Base-by-base conservation (phyloP, 164 flowering plant genomes). In the Amborella trichopoda region DNA sequence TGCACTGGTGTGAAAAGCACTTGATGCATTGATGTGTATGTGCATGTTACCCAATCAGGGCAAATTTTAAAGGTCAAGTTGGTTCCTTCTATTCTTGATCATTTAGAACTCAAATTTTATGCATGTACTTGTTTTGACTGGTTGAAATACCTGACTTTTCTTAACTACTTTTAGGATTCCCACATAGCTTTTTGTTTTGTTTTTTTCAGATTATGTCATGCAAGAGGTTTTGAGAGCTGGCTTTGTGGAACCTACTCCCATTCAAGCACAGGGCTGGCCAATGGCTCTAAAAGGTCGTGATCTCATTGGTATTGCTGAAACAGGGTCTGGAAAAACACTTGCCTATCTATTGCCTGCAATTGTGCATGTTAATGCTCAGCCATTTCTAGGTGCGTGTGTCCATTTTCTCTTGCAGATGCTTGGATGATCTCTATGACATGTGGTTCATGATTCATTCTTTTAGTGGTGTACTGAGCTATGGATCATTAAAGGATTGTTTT, bases 261-360 rank as follows among this genome's bases (percentile, higher is more conserved):
- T 93, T 64, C 99, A 93, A 72, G 66, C 99, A 46, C 99, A 93
- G 66, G 99, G 99, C 45, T 93, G 99, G 99, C 99, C 99, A 27
- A 93, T 93, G 99, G 99, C 99, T 44, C 64, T 93, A 44, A 85
- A 80, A 60, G 99, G 99, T 5, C 84, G 99, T 54, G 99, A 93
- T 71, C 93, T 93, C 42, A 79, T 93, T 58, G 99, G 99, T 34
- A 85, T 93, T 68, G 99, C 99, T 30, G 99, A 93, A 70, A 93
- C 99, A 46, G 96, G 99, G 16, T 93, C 99, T 2, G 99, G 99
- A 50, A 89, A 93, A 77, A 93, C 99, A 13, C 76, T 93, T 52
- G 88, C 99, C 4, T 93, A 93, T 57, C 70, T 93, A 26, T 68
- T 93, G 60, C 99, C 99, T 54, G 91, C 99, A 25, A 93, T 93